Percentiles rank a stretch among this genome's conserved stretches.
Evolutionary conservation across 2,329 filamentous ascomycete species (phyloP).

Genomic region (Endoconidiophora polonica): DNA sequence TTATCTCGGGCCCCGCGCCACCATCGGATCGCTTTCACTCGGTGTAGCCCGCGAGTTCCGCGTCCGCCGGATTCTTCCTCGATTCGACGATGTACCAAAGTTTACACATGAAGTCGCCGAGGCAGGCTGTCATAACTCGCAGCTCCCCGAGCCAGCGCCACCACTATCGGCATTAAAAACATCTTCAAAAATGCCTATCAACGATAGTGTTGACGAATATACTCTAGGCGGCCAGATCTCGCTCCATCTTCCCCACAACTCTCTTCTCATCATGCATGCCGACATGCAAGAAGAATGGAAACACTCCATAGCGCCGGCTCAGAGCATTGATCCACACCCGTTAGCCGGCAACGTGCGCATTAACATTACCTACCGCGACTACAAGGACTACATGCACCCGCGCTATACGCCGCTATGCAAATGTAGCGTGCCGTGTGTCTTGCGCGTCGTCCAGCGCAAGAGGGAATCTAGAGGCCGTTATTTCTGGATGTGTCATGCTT

Average conservation of each 20-base stretch:
- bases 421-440: conserved; percentile 50
- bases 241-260: conserved; percentile 89
- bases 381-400: conserved; percentile 62
- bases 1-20: conserved; percentile 72
- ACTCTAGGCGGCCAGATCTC: conserved; percentile 73
- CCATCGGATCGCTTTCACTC: conserved; percentile 80
- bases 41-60: conserved; percentile 91
- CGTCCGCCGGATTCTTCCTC: conserved; percentile 56
- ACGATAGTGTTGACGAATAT: conserved; percentile 21
- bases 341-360: conserved; percentile 65
- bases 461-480: conserved; percentile 63
- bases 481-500: conserved; percentile 85
- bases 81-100: conserved; percentile 19
- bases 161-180: too few relatives aligned
- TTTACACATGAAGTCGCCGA: neutral
- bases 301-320: conserved; percentile 62
- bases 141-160: too few relatives aligned
- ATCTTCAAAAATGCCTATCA: too few relatives aligned
- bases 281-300: conserved; percentile 98
- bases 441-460: conserved; percentile 68
- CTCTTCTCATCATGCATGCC: conserved; percentile 85
- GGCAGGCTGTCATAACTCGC: neutral
- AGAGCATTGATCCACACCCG: conserved; percentile 69
- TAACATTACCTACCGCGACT: conserved; percentile 88
- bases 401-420: conserved; percentile 59